Percentiles rank a stretch among this genome's conserved stretches.
Evolutionary conservation across 2,329 filamentous ascomycete species (phyloP).

Genomic region (Venturia aucupariae): DNA sequence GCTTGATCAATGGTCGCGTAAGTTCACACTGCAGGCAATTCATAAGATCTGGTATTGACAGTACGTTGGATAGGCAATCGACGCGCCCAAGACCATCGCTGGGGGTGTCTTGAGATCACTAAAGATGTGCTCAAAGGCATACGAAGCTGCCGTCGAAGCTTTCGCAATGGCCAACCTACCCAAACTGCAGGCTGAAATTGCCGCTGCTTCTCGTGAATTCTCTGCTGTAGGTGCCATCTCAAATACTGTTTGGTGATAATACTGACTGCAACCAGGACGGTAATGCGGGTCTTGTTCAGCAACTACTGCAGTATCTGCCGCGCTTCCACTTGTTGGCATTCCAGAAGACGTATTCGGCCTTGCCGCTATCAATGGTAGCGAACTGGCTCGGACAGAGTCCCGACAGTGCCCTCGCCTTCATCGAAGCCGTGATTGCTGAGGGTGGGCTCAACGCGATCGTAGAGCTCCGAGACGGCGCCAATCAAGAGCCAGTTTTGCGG

Average conservation of each 20-base stretch:
- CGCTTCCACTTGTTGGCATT: constrained; percentile 68
- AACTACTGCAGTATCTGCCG: constrained; percentile 62
- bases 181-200: constrained; percentile 55
- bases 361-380: constrained; percentile 47
- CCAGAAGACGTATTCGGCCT: constrained; percentile 59
- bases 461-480: constrained; percentile 31
- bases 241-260: neutral
- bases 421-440: constrained; percentile 43
- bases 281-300: constrained; percentile 60
- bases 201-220: constrained; percentile 38
- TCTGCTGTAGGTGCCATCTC: neutral
- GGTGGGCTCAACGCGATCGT: constrained; percentile 44
- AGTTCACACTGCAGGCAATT: constrained; percentile 19
- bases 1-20: constrained; percentile 60
- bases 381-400: constrained; percentile 40
- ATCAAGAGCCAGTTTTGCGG: constrained; percentile 40
- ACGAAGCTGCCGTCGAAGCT: constrained; percentile 58
- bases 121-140: constrained; percentile 54
- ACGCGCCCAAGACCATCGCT: constrained; percentile 1
- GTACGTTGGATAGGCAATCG: neutral
- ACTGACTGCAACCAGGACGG: constrained; percentile 45
- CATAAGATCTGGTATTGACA: neutral
- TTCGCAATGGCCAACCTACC: constrained; percentile 54
- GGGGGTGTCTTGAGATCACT: constrained; percentile 41
- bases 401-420: constrained; percentile 43